Conservation (phyloP, 805 yeast genomes). For the Candida oleophila region DNA sequence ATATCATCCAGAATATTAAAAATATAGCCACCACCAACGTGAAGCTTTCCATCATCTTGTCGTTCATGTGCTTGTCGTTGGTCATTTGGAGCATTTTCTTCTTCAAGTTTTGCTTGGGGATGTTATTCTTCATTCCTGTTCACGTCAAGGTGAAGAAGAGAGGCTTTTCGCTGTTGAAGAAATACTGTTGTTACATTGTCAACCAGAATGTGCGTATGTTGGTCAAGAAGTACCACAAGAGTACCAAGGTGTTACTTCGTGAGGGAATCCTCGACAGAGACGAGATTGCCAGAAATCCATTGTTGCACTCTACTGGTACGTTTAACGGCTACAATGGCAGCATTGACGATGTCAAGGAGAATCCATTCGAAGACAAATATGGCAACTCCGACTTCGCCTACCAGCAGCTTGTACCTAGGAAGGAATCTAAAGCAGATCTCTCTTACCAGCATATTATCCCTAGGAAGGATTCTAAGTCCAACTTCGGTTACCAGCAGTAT, state of each 20-base stretch:
- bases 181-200: constrained; percentile 60
- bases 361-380: not conserved
- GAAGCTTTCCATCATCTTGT: constrained; percentile 67
- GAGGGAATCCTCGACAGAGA: constrained; percentile 25
- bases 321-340: not conserved
- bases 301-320: constrained; percentile 16
- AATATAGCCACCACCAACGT: constrained; percentile 59
- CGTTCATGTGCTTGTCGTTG: constrained; percentile 75
- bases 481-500: not conserved
- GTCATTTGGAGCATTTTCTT: constrained; percentile 71
- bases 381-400: not conserved
- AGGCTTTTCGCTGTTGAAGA: constrained; percentile 48
- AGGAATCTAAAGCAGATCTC: not conserved
- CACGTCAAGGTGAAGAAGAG: constrained; percentile 41
- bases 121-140: constrained; percentile 52
- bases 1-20: constrained; percentile 47
- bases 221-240: constrained; percentile 42
- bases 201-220: constrained; percentile 55
- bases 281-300: constrained; percentile 27
- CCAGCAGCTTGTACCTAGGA: not conserved
- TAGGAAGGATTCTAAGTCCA: not conserved
- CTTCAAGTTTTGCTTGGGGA: constrained; percentile 52
- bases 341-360: not conserved
- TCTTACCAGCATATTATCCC: not conserved
- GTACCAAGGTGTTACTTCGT: constrained; percentile 30